These are phyloP conservation scores for Kernera saxatilis DNA, from an alignment of 345 rosid genomes.

Conservation along the genomic window DNA sequence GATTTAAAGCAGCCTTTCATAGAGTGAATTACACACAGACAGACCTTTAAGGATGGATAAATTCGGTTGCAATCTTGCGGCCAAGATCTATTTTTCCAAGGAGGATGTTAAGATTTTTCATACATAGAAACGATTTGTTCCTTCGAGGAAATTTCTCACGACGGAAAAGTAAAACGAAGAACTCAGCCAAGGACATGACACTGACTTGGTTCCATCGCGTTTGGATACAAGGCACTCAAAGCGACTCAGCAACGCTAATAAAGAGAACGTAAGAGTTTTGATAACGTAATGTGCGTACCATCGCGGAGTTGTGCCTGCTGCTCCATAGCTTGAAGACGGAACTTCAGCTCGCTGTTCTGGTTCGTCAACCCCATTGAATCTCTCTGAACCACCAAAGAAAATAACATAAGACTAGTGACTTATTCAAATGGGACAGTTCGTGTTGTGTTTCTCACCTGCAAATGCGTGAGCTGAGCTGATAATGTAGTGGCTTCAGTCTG, in stretches of 20 bases:
- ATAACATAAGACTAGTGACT: neutral
- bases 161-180: neutral
- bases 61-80: neutral
- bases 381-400: slow-evolving; percentile 30
- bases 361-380: slow-evolving; percentile 42
- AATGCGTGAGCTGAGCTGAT: slow-evolving; percentile 71
- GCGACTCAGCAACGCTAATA: neutral
- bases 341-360: slow-evolving; percentile 53
- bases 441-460: slow-evolving; percentile 43
- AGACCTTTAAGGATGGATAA: neutral
- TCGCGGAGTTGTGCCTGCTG: slow-evolving; percentile 57
- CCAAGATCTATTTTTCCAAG: neutral
- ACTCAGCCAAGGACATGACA: neutral
- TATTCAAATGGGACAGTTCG: neutral
- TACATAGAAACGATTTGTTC: neutral
- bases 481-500: slow-evolving; percentile 81
- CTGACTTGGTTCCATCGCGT: neutral
- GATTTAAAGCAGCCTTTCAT: neutral
- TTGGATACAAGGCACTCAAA: neutral
- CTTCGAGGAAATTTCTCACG: neutral
- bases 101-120: neutral
- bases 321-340: slow-evolving; percentile 61
- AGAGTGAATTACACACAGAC: neutral
- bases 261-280: neutral
- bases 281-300: slow-evolving; percentile 24